Base-by-base conservation (phyloP, 1,284 basidiomycete genomes). In the Rhizopogon hawkerae region DNA sequence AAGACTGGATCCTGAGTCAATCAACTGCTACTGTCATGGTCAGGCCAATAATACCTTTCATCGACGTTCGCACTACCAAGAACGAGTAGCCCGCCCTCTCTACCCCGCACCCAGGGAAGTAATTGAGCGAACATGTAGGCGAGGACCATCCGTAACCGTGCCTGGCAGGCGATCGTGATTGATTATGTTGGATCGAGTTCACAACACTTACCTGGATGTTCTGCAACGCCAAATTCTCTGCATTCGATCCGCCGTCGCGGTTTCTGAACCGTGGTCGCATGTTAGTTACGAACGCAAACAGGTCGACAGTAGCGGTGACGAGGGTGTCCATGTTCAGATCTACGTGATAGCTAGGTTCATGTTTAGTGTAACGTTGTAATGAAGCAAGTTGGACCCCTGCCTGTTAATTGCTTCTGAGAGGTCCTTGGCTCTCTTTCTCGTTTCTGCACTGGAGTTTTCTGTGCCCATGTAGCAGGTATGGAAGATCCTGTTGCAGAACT, bases 381-480 rank as follows among this genome's bases (percentile, higher is more conserved):
- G 0, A 18, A 50, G 45, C 46, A 48, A 41, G 18, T 21, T 18
- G 38, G 18, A 21, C 2, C 57, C 71, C 49, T 58, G 89, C 89
- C 87, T 85, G 60, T 95, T 94, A 51, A 99, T 95, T 0, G 90
- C 88, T 46, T 83, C 73, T 2, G 89, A 83, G 5, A 99, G 78
- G 43, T 87, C 81, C 63, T 89, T 93, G 2, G 95, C 96, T 33
- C 95, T 77, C 54, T 76, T 70, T 10, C 93, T 75, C 6, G 96
- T 98, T 57, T 97, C 95, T 1, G 68, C 67, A 55, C 85, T 90
- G 8, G 92, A 97, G 66, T 98, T 95, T 65, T 94, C 89, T 0
- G 95, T 98, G 9, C 95, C 95, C 96, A 98, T 98, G 69, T 97
- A 98, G 69, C 92, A 97, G 0, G 95, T 97, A 64, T 98, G 92